Evolutionary conservation across 1,139 yeast genomes (phyloP), one percentile per base, ranked within the genome.

Genomic region (Diutina ranongensis): DNA sequence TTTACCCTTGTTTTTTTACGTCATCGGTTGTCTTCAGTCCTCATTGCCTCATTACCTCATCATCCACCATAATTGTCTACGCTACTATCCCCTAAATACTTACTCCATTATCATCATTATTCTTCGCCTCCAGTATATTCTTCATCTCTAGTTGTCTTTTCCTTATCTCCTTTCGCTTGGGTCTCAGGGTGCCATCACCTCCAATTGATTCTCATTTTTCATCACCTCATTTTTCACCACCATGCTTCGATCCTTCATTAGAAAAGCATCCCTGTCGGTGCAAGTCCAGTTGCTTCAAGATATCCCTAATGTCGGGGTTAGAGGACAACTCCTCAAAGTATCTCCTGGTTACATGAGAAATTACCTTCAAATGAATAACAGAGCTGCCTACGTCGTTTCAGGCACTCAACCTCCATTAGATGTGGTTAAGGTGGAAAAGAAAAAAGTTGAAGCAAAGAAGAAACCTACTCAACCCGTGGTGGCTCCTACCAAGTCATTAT

Each of bases 341-440:
- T 73, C 78, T 50, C 86, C 95, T 32, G 85, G 92, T 16, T 71
- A 76, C 49, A 88, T 88, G 96, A 76, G 92, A 60, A 85, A 84
- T 63, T 76, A 67, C 55, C 71, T 88, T 48, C 87, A 87, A 55
- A 75, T 76, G 45, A 57, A 67, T 50, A 80, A 84, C 54, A 83
- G 85, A 44, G 96, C 96, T 2, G 75, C 77, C 35, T 84, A 83
- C 57, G 70, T 83, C 31, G 60, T 75, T 35, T 65, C 69, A 42
- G 74, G 70, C 15, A 67, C 72, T 49, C 72, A 74, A 7, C 82
- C 86, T 44, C 68, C 70, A 47, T 73, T 84, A 46, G 84, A 86
- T 1, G 76, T 82, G 25, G 82, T 78, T 15, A 50, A 58, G n/a
- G 20, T 15, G 28, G 20, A 4, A 7, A 21, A 9, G 51, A 40